Evolutionary conservation across 148 eudicot species (phyloP), one percentile per base, ranked within the genome.

Genomic region (Chenopodium quinoa): DNA sequence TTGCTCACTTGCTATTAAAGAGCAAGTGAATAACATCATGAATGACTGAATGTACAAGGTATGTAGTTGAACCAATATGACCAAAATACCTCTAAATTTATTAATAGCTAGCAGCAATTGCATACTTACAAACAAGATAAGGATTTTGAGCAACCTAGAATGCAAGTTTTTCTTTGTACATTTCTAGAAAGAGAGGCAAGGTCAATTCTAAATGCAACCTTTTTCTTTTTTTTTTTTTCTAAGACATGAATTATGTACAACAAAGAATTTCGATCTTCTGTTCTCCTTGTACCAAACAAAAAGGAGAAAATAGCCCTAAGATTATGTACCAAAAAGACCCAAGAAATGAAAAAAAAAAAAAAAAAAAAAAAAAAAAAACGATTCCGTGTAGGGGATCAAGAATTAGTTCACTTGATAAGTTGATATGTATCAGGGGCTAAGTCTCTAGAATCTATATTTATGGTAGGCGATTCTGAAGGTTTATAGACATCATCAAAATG

Each of bases 401-500:
- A 71, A 67, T 66, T 40, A 73, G 71, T 76, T 77, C 71, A 77
- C 63, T 58, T 7, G 0, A 32, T 14, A 50, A 48, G 56, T 58
- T 7, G 0, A 32, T 14, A 50, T 62, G 56, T 31, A 66, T 75
- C 82, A 79, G 34, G 32, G 20, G 66, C 80, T 44, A 75, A 52
- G 47, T 84, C 85, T 70, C 64, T 48, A 52, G 73, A 34, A 25
- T 79, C 73, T 22, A 32, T 4, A 40, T 79, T 73, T 62, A 37
- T 10, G 9, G 37, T 79, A 12, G 76, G 11, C 31, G 83, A 29
- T 47, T 86, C 90, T 4, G 85, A 58, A 70, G 85, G 87, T 75
- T 79, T 83, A 76, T 88, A 92, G 12, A 93, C 88, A 83, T 91
- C 97, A 75, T 86, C 98, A 69, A 95, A 95, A 66, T 90, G 94